Conservation (phyloP, 2,329 filamentous ascomycete species). For the Anthostomella pinea region DNA sequence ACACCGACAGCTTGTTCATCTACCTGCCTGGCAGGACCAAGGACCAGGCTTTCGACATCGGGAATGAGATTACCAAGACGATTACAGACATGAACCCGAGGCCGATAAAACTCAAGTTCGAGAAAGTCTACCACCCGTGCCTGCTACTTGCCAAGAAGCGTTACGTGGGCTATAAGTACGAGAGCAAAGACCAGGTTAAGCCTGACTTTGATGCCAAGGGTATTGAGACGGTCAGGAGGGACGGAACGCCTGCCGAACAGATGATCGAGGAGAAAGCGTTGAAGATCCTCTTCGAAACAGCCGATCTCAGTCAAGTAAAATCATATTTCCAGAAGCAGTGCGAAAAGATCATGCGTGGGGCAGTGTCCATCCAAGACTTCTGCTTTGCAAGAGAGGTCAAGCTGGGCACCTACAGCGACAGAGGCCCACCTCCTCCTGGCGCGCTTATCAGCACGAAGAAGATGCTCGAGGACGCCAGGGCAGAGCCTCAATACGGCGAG, state of each 20-base stretch:
- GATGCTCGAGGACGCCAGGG: conserved; percentile 82
- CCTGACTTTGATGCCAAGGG: conserved; percentile 97
- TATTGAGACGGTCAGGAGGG: conserved; percentile 93
- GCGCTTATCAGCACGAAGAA: conserved; percentile 82
- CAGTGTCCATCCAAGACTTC: conserved; percentile 90
- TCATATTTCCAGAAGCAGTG: conserved; percentile 87
- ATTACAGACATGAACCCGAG: conserved; percentile 88
- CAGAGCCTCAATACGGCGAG: conserved; percentile 92
- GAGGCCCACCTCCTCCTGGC: conserved; percentile 76
- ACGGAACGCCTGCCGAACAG: conserved; percentile 92
- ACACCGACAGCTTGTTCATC: conserved; percentile 94
- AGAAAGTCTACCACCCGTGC: conserved; percentile 97
- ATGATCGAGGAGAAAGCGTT: conserved; percentile 94
- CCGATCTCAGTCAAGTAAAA: conserved; percentile 86
- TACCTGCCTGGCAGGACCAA: conserved; percentile 82
- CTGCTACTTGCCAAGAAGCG: conserved; percentile 94
- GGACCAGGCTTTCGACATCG: conserved; percentile 87
- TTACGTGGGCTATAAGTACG: conserved; percentile 98
- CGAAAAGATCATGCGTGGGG: conserved; percentile 84
- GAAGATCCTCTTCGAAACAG: conserved; percentile 83
- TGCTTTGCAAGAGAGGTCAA: conserved; percentile 93
- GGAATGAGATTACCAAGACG: conserved; percentile 83
- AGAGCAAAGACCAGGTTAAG: conserved; percentile 67
- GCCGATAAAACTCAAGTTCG: conserved; percentile 94
- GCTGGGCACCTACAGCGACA: conserved; percentile 82